Conservation (phyloP, 805 yeast species). For the Tetrapisispora iriomotensis region DNA sequence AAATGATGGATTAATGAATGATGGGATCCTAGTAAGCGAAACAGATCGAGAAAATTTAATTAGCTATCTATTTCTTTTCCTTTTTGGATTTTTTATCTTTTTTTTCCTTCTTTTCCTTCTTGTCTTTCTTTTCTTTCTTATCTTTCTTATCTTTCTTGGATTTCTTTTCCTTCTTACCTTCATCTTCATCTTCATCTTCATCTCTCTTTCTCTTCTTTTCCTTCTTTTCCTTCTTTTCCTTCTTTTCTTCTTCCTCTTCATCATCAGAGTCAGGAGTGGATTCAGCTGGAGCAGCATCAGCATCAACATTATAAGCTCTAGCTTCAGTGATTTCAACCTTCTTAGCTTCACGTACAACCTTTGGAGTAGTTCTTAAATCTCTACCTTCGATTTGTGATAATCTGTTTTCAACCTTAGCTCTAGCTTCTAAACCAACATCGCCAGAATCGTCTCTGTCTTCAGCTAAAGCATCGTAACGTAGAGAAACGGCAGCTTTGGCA, state of each 20-base stretch:
- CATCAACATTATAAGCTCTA: slow-evolving; percentile 87
- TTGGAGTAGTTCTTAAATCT: slow-evolving; percentile 82
- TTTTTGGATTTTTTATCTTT: slow-evolving; percentile 28
- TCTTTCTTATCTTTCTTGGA: slow-evolving; percentile 15
- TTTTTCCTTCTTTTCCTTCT: slow-evolving; percentile 15
- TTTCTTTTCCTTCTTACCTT: slow-evolving; percentile 28
- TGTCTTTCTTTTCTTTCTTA: slow-evolving; percentile 19
- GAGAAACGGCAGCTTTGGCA: slow-evolving; percentile 93
- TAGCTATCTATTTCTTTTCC: slow-evolving; percentile 26
- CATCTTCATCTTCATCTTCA: slow-evolving; percentile 22
- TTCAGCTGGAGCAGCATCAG: slow-evolving; percentile 49
- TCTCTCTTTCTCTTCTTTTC: slow-evolving; percentile 26
- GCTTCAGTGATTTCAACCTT: slow-evolving; percentile 81
- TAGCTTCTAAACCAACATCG: slow-evolving; percentile 80
- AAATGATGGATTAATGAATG: too few species aligned
- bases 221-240: slow-evolving; percentile 28
- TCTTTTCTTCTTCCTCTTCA: slow-evolving; percentile 31
- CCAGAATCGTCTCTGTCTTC: slow-evolving; percentile 96
- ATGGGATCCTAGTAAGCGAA: too few species aligned
- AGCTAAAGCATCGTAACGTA: slow-evolving; percentile 92
- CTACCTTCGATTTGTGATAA: slow-evolving; percentile 93
- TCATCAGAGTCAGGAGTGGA: slow-evolving; percentile 32
- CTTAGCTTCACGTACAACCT: slow-evolving; percentile 69
- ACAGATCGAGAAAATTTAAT: too few species aligned
- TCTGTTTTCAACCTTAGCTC: slow-evolving; percentile 90